Conservation (phyloP, 2,329 filamentous ascomycete genomes). For the Penicillium brasilianum region DNA sequence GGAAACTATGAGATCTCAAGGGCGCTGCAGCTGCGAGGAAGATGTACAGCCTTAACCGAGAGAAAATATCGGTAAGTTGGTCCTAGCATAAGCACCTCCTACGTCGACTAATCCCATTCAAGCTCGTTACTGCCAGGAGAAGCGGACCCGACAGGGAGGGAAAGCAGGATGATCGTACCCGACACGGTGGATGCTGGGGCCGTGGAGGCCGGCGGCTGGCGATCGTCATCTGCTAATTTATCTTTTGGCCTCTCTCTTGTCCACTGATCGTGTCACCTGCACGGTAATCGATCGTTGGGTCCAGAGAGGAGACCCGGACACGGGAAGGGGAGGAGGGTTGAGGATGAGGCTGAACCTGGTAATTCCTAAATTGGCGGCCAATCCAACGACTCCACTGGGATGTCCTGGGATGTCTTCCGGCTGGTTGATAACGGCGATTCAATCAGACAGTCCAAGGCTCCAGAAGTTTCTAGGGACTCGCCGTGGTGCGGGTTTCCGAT, state of each 20-base stretch:
- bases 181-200: constrained; percentile 28
- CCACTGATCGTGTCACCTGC: constrained; percentile 12
- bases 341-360: constrained; percentile 12
- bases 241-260: not conserved
- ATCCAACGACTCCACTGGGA: constrained; percentile 12
- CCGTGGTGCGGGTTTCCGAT: constrained; percentile 11
- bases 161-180: constrained; percentile 30
- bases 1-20: not conserved
- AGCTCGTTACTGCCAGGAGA: constrained; percentile 16
- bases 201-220: constrained; percentile 19
- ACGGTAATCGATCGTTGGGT: constrained; percentile 13
- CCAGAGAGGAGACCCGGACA: not conserved
- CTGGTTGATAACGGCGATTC: not conserved
- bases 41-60: not conserved
- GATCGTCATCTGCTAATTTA: constrained; percentile 24
- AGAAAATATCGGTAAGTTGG: not conserved
- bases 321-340: not conserved
- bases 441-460: not conserved
- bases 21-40: not conserved
- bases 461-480: not conserved
- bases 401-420: constrained; percentile 20
- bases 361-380: not conserved
- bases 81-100: not conserved
- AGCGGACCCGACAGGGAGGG: constrained; percentile 25
- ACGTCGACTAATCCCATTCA: not conserved